A percentile compares a stretch with the other conserved stretches of the same genome.
phyloP scores from a whole-genome alignment of 2,329 filamentous ascomycete species.

The Pyricularia pennisetigena region DNA sequence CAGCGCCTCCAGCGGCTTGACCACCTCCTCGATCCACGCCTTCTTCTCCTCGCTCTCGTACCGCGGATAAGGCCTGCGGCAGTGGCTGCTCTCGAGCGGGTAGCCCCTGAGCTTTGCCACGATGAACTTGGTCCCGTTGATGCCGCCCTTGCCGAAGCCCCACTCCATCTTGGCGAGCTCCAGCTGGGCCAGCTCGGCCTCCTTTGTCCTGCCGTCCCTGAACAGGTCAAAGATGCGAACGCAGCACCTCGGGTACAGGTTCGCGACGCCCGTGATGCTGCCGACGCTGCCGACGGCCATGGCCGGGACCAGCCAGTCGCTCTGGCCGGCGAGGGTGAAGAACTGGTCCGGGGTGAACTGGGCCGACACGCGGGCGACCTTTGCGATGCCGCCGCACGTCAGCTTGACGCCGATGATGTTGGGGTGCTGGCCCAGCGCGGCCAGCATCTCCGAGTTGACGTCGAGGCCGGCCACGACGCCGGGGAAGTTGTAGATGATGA shows the following conservation, averaged over 20 bases:
- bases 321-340: conserved; percentile 59
- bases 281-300: conserved; percentile 46
- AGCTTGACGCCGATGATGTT: conserved; percentile 65
- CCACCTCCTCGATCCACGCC: conserved; percentile 24
- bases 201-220: conserved; percentile 31
- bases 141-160: conserved; percentile 47
- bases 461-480: conserved; percentile 58
- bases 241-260: conserved; percentile 45
- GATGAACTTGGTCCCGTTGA: conserved; percentile 52
- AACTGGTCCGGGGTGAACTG: conserved; percentile 43
- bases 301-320: conserved; percentile 56
- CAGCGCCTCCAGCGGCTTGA: conserved; percentile 11
- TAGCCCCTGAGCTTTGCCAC: conserved; percentile 45
- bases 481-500: conserved; percentile 67
- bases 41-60: conserved; percentile 35
- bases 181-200: conserved; percentile 38
- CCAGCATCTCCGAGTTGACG: conserved; percentile 56
- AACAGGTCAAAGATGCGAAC: conserved; percentile 39
- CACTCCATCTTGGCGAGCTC: conserved; percentile 42
- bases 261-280: conserved; percentile 49
- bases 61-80: conserved; percentile 41
- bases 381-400: conserved; percentile 62
- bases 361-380: conserved; percentile 48
- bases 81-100: conserved; percentile 37
- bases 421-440: conserved; percentile 40